These are phyloP conservation scores for Cladophialophora bantiana DNA, from an alignment of 2,329 filamentous ascomycete genomes.

Conservation along the genomic window DNA sequence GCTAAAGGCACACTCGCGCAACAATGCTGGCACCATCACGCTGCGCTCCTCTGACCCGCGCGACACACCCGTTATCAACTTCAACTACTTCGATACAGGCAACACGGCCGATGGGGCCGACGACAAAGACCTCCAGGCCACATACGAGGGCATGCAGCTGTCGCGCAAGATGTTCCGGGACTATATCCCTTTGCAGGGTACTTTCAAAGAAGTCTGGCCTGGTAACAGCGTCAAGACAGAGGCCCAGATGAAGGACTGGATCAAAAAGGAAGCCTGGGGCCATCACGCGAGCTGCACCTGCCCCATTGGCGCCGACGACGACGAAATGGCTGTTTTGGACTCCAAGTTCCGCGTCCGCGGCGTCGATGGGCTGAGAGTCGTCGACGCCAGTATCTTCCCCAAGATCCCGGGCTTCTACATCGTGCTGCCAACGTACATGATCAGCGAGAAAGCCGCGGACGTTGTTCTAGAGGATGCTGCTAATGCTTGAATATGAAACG, in stretches of 20 bases:
- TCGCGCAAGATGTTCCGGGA: slow-evolving; percentile 56
- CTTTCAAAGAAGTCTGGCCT: slow-evolving; percentile 53
- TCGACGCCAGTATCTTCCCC: slow-evolving; percentile 67
- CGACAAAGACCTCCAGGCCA: slow-evolving; percentile 60
- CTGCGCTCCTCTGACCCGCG: slow-evolving; percentile 68
- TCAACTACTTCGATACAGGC: slow-evolving; percentile 65
- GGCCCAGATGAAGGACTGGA: slow-evolving; percentile 56
- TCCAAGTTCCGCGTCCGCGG: slow-evolving; percentile 64
- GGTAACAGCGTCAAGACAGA: slow-evolving; percentile 52
- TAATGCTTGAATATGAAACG: too few relatives aligned
- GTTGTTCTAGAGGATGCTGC: slow-evolving; percentile 52
- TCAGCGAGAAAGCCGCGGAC: slow-evolving; percentile 68
- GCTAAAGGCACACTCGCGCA: slow-evolving; percentile 69
- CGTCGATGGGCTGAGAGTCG: slow-evolving; percentile 63
- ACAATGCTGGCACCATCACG: slow-evolving; percentile 67
- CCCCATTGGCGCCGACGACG: slow-evolving; percentile 61
- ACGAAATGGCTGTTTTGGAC: slow-evolving; percentile 64
- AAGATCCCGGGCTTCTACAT: slow-evolving; percentile 63
- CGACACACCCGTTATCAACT: slow-evolving; percentile 69
- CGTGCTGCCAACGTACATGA: slow-evolving; percentile 61
- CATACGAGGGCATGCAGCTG: slow-evolving; percentile 63
- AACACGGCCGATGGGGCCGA: slow-evolving; percentile 51
- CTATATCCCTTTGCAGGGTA: slow-evolving; percentile 51
- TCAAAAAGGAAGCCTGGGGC: slow-evolving; percentile 61
- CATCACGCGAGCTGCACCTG: slow-evolving; percentile 66